Conservation (phyloP, 129 eudicot species). For the Tanacetum coccineum region DNA sequence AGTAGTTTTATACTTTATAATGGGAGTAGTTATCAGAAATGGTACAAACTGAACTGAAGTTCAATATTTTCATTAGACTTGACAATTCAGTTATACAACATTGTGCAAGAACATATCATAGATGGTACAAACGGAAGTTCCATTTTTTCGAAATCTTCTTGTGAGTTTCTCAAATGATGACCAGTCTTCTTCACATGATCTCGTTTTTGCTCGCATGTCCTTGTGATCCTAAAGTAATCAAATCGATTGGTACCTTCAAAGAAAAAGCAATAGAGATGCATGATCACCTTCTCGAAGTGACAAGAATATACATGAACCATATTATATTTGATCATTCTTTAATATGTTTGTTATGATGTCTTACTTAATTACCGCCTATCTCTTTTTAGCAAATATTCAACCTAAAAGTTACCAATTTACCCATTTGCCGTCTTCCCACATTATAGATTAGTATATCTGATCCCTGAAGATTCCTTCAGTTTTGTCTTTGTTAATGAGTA, state of each 20-base stretch:
- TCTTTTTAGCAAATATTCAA: background rate
- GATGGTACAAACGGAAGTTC: too few relatives aligned
- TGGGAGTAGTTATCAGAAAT: background rate
- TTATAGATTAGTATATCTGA: background rate
- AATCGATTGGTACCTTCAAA: slow-evolving; percentile 8
- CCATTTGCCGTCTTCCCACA: background rate
- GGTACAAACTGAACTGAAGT: background rate
- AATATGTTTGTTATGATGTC: background rate
- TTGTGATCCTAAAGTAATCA: background rate
- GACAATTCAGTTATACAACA: background rate
- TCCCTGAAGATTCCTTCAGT: background rate
- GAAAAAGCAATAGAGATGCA: background rate
- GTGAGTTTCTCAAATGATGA: background rate
- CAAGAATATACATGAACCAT: background rate
- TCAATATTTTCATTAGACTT: background rate
- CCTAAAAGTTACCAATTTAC: background rate
- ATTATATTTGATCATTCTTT: background rate
- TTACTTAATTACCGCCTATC: background rate
- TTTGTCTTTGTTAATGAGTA: background rate
- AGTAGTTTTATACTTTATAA: background rate
- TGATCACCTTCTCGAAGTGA: background rate
- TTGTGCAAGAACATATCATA: background rate
- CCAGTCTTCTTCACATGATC: background rate
- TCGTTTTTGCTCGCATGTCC: background rate
- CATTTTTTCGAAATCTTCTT: too few relatives aligned